Base-by-base conservation (phyloP, 345 rosid species). In the Pseudoturritis turrita region DNA sequence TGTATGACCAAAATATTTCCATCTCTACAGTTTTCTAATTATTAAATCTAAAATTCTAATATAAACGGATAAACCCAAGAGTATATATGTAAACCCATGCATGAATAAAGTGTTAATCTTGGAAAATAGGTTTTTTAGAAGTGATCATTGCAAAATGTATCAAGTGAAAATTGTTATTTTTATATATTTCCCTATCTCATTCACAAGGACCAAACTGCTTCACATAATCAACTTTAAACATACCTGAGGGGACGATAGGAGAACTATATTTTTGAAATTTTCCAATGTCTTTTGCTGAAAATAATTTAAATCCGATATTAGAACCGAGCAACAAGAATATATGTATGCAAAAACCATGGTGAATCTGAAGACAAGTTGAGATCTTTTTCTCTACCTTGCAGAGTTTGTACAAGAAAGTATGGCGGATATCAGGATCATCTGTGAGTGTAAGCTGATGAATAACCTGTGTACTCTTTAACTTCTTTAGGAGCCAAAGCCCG, bases 391-490 rank as follows among this genome's bases (percentile, higher is more conserved):
- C 49, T 79, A 89, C 99, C 98, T 89, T 82, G 70, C 88, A 89
- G 69, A 95, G 96, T 70, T 78, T 80, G 85, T 89, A 91, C 59
- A 95, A 82, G 84, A 91, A 89, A 7, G 93, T 91, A n/a, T 83
- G 86, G 6, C 74, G 74, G 13, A 95, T 89, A 78, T 88, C 89
- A 31, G 93, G 84, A 63, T 89, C 90, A 80, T 95, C 99, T 0
- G 99, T 88, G 77, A 95, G 87, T 36, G 98, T 95, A 55, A 95
- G 98, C 80, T 91, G 98, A 84, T 95, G 98, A 81, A 95, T 89
- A 83, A 96, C 93, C 64, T 81, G 96, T 29, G 92, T 86, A 50
- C 86, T 87, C 82, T 87, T 95, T 62, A 91, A 74, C 82, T 95
- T 95, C 85, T 91, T 95, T 81, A 95, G 56, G 77, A 91, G 80